Evolutionary conservation across 371 early-diverging fungal genomes (phyloP).

Genomic region (Rhizopus arrhizus): DNA sequence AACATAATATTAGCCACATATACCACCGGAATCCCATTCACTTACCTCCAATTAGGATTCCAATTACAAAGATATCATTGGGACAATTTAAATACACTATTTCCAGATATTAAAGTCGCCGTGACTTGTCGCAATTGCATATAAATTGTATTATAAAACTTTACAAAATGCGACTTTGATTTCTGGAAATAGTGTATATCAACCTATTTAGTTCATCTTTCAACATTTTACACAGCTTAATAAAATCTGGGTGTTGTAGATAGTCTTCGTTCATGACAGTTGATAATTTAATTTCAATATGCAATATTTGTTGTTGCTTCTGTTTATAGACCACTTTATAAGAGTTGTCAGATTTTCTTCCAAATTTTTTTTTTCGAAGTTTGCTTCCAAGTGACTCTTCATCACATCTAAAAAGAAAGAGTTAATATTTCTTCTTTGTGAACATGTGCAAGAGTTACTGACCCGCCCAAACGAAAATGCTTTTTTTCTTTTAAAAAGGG

Average conservation of each 20-base stretch:
- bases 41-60: not conserved
- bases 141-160: too few relatives aligned
- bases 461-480: not conserved
- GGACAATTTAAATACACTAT: not conserved
- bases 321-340: not conserved
- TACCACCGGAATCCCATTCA: not conserved
- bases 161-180: too few relatives aligned
- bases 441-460: too few relatives aligned
- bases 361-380: not conserved
- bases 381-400: conserved; percentile 1
- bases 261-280: not conserved
- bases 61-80: not conserved
- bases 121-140: too few relatives aligned
- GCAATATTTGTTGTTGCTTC: not conserved
- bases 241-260: not conserved
- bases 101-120: too few relatives aligned
- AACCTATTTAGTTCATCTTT: not conserved
- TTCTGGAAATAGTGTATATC: too few relatives aligned
- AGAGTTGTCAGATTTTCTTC: not conserved
- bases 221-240: not conserved
- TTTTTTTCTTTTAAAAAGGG: conserved; percentile 1
- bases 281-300: not conserved
- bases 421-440: too few relatives aligned
- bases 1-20: not conserved
- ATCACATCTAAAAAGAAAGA: conserved; percentile 1